Base-by-base conservation (phyloP, 1,284 basidiomycete species). In the Leccinum subspadiceum region DNA sequence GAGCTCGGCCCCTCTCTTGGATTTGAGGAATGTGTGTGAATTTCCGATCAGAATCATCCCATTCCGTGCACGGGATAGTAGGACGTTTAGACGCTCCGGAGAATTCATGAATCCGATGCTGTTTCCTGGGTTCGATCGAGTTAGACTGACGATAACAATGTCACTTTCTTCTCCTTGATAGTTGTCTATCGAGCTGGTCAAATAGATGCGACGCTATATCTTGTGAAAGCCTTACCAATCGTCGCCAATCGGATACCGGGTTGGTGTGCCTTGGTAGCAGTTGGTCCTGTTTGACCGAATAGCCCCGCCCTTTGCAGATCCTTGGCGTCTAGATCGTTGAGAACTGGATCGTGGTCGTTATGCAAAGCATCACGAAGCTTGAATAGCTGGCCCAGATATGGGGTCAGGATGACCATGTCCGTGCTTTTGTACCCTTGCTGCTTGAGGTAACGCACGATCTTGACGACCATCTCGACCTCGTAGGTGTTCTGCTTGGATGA, bases 151-250 rank as follows among this genome's bases (percentile, higher is more conserved):
- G 29, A 89, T 77, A 29, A 89, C 84, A 51, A 89, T 83, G 24
- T 87, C 78, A 46, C 83, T 84, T 68, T 89, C 86, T 67, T 89
- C 87, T 24, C 87, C 87, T 64, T 89, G 86, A 61, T 85, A 86
- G 60, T 86, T 86, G 60, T 86, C 84, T 85, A 24, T 33, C 15
- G 8, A 58, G 54, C n/a, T 7, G 10, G 52, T 71, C 13, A 60
- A 3, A 53, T 17, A 29, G 4, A 22, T 12, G 1, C 3, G 29
- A 31, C 5, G 3, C 22, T 1, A 24, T 35, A 26, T 3, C 7
- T 20, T 13, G 12, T 0, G 12, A 7, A 53, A 44, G 17, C 55
- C 74, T 56, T 66, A 85, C 86, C 85, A 12, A 87, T 87, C 0
- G 86, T 88, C 1, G 85, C 81, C 2, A 88, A 70, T 13, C 82